phyloP scores from a whole-genome alignment of 495 filamentous ascomycete genomes.

The Talaromyces proteolyticus region DNA sequence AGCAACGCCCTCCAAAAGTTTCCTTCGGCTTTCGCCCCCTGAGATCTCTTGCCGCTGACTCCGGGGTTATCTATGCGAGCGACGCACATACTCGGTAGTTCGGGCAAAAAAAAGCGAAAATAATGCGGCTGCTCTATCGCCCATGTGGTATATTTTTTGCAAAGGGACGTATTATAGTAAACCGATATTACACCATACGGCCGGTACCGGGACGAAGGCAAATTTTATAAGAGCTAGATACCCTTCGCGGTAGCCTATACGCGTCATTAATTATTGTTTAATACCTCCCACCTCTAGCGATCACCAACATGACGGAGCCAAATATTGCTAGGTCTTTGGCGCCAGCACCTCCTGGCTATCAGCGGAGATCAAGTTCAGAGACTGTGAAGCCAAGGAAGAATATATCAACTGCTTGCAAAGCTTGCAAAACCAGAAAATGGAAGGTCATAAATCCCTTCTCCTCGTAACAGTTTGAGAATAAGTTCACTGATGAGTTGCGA shows the following conservation, averaged over 20 bases:
- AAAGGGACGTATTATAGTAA: no score
- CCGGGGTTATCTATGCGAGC: no score
- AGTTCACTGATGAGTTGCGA: neutral
- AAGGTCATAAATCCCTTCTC: constrained; percentile 13
- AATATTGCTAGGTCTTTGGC: constrained; percentile 5
- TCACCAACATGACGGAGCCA: constrained; percentile 1
- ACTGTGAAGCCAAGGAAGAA: constrained; percentile 1
- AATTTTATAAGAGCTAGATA: neutral
- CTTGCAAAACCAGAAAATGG: constrained; percentile 24
- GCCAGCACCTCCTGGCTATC: constrained; percentile 6
- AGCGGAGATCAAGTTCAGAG: constrained; percentile 1
- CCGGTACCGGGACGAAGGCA: neutral
- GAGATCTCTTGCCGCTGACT: no score
- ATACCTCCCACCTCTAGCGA: neutral
- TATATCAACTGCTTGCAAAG: constrained; percentile 20
- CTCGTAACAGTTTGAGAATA: neutral
- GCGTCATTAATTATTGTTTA: neutral
- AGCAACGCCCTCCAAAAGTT: no score
- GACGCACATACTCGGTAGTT: no score
- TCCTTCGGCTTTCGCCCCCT: no score
- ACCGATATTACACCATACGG: neutral
- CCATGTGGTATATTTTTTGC: no score
- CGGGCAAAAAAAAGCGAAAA: no score
- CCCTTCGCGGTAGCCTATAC: neutral
- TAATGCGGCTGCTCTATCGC: no score